A percentile compares a stretch with the other conserved stretches of the same genome.
Conservation (phyloP, 2,329 filamentous ascomycete genomes). For the Pseudogymnoascus sp. region DNA sequence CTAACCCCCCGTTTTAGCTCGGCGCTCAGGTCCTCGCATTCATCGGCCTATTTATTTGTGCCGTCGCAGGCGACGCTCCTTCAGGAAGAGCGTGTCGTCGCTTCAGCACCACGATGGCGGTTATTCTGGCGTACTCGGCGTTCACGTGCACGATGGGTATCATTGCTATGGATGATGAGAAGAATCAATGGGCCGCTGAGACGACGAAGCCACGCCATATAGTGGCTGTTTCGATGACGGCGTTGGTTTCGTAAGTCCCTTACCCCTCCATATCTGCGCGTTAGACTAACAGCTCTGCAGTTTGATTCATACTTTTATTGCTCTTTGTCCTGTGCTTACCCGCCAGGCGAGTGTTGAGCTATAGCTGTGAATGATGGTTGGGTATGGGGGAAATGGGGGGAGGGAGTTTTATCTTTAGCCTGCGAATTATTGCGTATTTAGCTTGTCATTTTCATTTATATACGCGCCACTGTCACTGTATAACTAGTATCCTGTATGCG, state of each 20-base stretch:
- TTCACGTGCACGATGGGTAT: neutral
- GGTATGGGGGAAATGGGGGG: neutral
- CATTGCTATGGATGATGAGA: neutral
- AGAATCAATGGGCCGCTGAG: neutral
- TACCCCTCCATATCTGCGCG: neutral
- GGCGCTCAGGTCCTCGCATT: neutral
- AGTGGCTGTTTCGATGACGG: neutral
- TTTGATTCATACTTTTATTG: neutral
- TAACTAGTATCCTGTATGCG: neutral
- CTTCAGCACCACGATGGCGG: neutral
- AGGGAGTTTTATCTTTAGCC: neutral
- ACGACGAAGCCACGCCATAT: neutral
- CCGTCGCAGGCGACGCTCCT: neutral
- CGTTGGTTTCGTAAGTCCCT: neutral
- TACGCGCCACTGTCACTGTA: neutral
- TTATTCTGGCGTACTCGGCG: neutral
- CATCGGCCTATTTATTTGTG: neutral
- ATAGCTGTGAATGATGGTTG: neutral
- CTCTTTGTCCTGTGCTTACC: neutral
- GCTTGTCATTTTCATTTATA: neutral
- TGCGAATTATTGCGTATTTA: neutral
- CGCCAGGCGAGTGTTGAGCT: neutral
- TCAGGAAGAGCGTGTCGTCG: neutral
- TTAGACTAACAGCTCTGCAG: neutral
- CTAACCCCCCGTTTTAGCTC: neutral